Conservation (phyloP, 2,329 filamentous ascomycete species). For the Trichophyton mentagrophytes region DNA sequence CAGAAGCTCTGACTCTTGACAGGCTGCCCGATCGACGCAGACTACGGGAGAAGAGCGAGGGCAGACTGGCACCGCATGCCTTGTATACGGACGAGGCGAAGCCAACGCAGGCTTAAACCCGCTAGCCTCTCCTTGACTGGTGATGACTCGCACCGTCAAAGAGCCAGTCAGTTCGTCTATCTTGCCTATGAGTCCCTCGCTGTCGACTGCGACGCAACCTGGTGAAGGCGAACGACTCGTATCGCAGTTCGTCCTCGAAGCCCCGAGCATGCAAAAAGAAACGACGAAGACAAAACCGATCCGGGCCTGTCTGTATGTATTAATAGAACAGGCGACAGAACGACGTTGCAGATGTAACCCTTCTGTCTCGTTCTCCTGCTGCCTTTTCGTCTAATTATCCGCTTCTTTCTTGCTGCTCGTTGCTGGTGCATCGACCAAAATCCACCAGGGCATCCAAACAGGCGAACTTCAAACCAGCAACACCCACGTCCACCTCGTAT, state of each 20-base stretch:
- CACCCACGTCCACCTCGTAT: neutral
- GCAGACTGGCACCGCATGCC: neutral
- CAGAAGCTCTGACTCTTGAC: neutral
- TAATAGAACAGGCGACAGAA: neutral
- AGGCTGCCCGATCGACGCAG: neutral
- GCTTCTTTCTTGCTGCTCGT: neutral
- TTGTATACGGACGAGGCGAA: constrained; percentile 2
- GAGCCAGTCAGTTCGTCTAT: neutral
- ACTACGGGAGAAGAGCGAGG: neutral
- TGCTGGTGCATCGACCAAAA: neutral
- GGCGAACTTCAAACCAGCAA: neutral
- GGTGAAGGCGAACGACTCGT: constrained; percentile 1
- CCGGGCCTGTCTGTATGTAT: no score
- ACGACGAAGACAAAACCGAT: neutral
- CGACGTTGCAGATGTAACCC: neutral
- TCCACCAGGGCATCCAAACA: neutral
- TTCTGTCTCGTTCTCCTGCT: neutral
- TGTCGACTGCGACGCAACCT: neutral
- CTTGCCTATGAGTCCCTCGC: neutral
- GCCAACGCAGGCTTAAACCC: neutral
- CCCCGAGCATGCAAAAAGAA: neutral
- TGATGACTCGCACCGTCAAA: no score
- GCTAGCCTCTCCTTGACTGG: neutral
- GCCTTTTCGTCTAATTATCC: neutral
- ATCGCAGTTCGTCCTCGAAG: neutral